phyloP scores from a whole-genome alignment of 768 basidiomycete genomes.

The Chalciporus sphaerocephalus region DNA sequence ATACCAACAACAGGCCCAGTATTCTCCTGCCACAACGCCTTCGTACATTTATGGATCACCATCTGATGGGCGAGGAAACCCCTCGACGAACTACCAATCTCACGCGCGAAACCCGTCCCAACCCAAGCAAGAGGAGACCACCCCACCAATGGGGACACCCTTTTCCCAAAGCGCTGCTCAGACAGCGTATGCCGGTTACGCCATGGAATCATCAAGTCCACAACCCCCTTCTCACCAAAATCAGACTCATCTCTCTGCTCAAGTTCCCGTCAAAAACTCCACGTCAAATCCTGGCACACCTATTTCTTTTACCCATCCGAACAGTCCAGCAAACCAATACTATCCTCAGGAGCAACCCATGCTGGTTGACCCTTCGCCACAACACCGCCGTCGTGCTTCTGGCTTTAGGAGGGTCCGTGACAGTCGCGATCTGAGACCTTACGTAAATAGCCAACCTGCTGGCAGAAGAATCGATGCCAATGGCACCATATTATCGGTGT shows the following conservation, averaged over 20 bases:
- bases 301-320: constrained; percentile 58
- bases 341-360: constrained; percentile 66
- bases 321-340: constrained; percentile 48
- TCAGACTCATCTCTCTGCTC: constrained; percentile 49
- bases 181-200: constrained; percentile 45
- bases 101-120: constrained; percentile 58
- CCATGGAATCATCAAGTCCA: constrained; percentile 65
- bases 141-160: constrained; percentile 46
- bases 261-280: constrained; percentile 48
- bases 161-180: constrained; percentile 49
- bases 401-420: constrained; percentile 81
- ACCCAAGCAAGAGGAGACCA: constrained; percentile 47
- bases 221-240: constrained; percentile 48
- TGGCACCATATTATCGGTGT: constrained; percentile 77
- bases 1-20: constrained; percentile 62
- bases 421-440: constrained; percentile 72
- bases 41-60: constrained; percentile 42
- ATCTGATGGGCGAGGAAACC: constrained; percentile 37
- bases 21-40: constrained; percentile 51
- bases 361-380: constrained; percentile 57
- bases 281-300: constrained; percentile 70
- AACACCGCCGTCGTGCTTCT: constrained; percentile 60
- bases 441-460: constrained; percentile 54
- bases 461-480: constrained; percentile 75
- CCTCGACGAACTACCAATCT: constrained; percentile 45